phyloP scores from a whole-genome alignment of 1,284 basidiomycete genomes.

The Hypsizygus ulmarius region DNA sequence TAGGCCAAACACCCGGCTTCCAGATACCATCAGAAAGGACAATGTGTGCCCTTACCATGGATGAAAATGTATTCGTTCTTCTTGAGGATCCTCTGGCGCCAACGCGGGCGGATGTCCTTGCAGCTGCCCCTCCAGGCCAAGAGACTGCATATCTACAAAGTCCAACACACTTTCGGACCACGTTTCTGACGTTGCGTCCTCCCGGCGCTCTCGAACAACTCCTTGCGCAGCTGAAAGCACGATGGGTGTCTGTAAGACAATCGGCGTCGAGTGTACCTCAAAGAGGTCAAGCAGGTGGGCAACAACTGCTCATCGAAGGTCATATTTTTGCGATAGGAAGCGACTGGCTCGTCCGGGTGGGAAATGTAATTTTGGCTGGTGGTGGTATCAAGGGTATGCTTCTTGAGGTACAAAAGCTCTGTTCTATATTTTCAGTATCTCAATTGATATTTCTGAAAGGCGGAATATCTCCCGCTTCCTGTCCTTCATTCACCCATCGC shows the following conservation, averaged over 20 bases:
- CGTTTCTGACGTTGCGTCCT: slow-evolving; percentile 70
- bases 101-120: slow-evolving; percentile 55
- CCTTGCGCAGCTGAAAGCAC: slow-evolving; percentile 64
- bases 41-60: slow-evolving; percentile 73
- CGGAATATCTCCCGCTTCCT: slow-evolving; percentile 74
- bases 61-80: slow-evolving; percentile 72
- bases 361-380: slow-evolving; percentile 70
- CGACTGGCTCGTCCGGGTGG: slow-evolving; percentile 78
- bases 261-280: slow-evolving; percentile 38
- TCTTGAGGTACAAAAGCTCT: slow-evolving; percentile 53
- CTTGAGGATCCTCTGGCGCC: slow-evolving; percentile 73
- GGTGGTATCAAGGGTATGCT: slow-evolving; percentile 76
- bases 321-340: slow-evolving; percentile 66
- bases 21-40: slow-evolving; percentile 57
- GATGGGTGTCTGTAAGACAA: slow-evolving; percentile 71
- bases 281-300: slow-evolving; percentile 49
- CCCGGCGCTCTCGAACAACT: slow-evolving; percentile 71
- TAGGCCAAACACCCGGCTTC: slow-evolving; percentile 50
- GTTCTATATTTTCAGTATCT: slow-evolving; percentile 2
- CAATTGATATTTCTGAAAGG: slow-evolving; percentile 37
- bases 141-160: slow-evolving; percentile 39
- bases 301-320: slow-evolving; percentile 69
- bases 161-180: slow-evolving; percentile 68
- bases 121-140: slow-evolving; percentile 38
- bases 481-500: slow-evolving; percentile 54